Percentiles rank a stretch among this genome's conserved stretches.
phyloP scores from a whole-genome alignment of 228 moss, liverwort and hornwort species.

The Sphagnum magellanicum region DNA sequence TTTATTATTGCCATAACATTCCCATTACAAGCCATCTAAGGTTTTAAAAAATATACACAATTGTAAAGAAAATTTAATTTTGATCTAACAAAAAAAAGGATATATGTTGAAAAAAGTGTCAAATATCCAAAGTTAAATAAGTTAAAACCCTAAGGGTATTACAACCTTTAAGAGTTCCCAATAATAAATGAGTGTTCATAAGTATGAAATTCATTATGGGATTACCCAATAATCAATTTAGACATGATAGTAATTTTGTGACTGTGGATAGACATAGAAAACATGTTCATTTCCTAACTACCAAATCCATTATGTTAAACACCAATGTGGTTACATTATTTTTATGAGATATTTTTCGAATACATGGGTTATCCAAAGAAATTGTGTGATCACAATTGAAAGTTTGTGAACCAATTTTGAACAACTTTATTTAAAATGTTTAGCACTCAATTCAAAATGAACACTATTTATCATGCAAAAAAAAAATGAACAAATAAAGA shows the following conservation, averaged over 20 bases:
- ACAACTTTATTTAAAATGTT: background rate
- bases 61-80: background rate
- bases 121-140: background rate
- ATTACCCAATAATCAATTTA: background rate
- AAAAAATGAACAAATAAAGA: slow-evolving; percentile 4
- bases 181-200: background rate
- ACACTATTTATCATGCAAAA: slow-evolving; percentile 6
- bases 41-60: background rate
- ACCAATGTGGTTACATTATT: background rate
- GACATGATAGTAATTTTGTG: background rate
- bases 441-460: slow-evolving; percentile 1
- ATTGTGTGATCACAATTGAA: slow-evolving; percentile 5
- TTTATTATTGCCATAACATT: slow-evolving; percentile 1
- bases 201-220: background rate
- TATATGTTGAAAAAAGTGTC: background rate
- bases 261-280: background rate
- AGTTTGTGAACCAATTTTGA: slow-evolving; percentile 5
- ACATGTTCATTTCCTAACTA: background rate
- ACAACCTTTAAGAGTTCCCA: background rate
- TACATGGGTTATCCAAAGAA: slow-evolving; percentile 1
- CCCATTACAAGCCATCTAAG: background rate
- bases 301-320: background rate
- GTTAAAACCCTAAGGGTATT: background rate
- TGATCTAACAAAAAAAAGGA: background rate
- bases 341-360: background rate